A percentile compares a stretch with the other conserved stretches of the same genome.
Conservation (phyloP, 208 protist species). For the Leishmania guyanensis region DNA sequence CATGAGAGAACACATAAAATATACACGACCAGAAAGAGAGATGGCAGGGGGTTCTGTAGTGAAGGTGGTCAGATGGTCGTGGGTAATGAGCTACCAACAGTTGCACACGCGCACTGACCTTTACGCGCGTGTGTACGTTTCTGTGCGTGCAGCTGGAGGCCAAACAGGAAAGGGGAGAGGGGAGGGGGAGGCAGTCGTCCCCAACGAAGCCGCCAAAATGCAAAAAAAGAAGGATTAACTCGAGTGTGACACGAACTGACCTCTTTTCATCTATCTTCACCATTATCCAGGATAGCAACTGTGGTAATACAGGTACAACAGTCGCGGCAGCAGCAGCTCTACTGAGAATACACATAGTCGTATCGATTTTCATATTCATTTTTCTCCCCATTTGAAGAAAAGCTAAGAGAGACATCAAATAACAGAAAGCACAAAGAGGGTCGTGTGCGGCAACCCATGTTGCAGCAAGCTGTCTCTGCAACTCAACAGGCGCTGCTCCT, state of each 20-base stretch:
- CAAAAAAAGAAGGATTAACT: neutral
- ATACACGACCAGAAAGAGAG: neutral
- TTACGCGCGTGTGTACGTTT: neutral
- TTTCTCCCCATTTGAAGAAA: neutral
- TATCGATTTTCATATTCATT: neutral
- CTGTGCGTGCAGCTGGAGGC: neutral
- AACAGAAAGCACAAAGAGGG: neutral
- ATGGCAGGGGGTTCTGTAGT: neutral
- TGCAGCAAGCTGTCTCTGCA: neutral
- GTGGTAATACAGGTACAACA: neutral
- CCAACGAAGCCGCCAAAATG: neutral
- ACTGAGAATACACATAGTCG: neutral
- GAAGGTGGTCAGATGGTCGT: neutral
- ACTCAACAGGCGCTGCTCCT: neutral
- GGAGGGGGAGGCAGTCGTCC: neutral
- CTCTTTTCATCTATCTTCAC: neutral
- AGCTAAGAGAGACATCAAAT: neutral
- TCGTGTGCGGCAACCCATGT: neutral
- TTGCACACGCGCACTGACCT: neutral
- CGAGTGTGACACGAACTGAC: neutral
- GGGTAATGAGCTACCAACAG: neutral
- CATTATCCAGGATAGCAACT: slow-evolving; percentile 9
- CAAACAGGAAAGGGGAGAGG: neutral
- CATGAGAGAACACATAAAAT: neutral
- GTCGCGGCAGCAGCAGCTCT: neutral